phyloP scores from a whole-genome alignment of 768 basidiomycete species.

The Phallus indusiatus region DNA sequence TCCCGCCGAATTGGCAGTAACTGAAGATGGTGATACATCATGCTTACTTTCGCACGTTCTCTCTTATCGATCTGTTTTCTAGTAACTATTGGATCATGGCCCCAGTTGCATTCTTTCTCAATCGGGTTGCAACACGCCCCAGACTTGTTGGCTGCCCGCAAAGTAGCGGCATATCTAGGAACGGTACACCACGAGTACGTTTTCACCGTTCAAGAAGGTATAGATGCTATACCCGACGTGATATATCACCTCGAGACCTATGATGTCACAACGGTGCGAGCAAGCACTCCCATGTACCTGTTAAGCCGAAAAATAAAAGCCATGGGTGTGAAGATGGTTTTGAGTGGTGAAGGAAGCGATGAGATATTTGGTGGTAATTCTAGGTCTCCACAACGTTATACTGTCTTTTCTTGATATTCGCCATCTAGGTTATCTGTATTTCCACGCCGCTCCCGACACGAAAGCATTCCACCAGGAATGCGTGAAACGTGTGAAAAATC shows the following conservation, averaged over 20 bases:
- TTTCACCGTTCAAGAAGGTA: conserved; percentile 95
- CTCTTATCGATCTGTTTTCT: background rate
- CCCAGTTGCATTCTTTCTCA: conserved; percentile 95
- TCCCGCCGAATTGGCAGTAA: conserved; percentile 31
- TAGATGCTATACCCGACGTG: conserved; percentile 95
- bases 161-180: conserved; percentile 87
- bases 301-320: conserved; percentile 98
- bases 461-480: conserved; percentile 91
- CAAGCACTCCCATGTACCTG: conserved; percentile 98
- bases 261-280: conserved; percentile 97
- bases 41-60: background rate
- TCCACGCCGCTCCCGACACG: conserved; percentile 92
- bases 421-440: conserved; percentile 85
- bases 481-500: conserved; percentile 90
- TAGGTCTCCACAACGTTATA: background rate
- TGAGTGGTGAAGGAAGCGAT: conserved; percentile 95
- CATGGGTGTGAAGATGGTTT: conserved; percentile 99
- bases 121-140: conserved; percentile 93
- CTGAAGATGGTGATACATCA: conserved; percentile 43
- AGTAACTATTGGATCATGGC: conserved; percentile 83
- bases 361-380: conserved; percentile 87
- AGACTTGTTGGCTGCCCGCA: conserved; percentile 87
- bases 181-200: conserved; percentile 97
- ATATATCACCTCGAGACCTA: conserved; percentile 98
- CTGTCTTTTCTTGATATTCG: conserved; percentile 6